Base-by-base conservation (phyloP, 345 rosid species). In the Anacardium occidentale region DNA sequence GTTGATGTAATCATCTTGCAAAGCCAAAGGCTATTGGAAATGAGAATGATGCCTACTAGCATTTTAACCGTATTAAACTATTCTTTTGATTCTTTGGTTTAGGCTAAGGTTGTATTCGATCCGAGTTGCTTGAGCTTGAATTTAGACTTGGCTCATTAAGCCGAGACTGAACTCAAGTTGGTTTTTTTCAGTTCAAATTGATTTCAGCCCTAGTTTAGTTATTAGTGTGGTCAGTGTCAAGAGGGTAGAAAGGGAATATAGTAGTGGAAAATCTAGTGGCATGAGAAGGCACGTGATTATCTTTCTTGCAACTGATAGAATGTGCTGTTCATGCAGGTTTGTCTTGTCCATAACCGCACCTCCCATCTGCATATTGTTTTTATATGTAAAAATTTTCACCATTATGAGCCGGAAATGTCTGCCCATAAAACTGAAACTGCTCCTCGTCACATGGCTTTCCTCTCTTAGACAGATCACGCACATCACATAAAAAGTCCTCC, bases 1-100 rank as follows among this genome's bases (percentile, higher is more conserved):
- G 57, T 29, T 29, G 60, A 29, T 61, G 3, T 32, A 17, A 14
- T 37, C 40, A 66, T 55, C 45, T 64, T n/a, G 48, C 58, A 20
- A 71, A 59, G 63, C 72, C 68, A n/a, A 76, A 71, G 68, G 75
- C 50, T 18, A 7, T 70, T 51, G 54, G 13, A 56, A 57, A 22
- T 15, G 59, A 65, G 53, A 26, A n/a, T 10, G 25, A 7, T 15
- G n/a, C 44, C 9, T 37, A 37, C 42, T 5, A 37, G 42, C 42
- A 37, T 37, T 37, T 29, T 3, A 29, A 29, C 32, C 3, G 32
- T 29, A 3, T 29, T 29, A 3, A 29, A 29, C 32, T 29, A 29
- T 29, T 29, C 42, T 37, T 37, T 7, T 37, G 42, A 7, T 37
- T 37, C 42, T 7, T 37, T 37, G 8, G 42, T 37, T 37, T 37